Base-by-base conservation (phyloP, 805 yeast species). In the Saccharomyces eubayanus region DNA sequence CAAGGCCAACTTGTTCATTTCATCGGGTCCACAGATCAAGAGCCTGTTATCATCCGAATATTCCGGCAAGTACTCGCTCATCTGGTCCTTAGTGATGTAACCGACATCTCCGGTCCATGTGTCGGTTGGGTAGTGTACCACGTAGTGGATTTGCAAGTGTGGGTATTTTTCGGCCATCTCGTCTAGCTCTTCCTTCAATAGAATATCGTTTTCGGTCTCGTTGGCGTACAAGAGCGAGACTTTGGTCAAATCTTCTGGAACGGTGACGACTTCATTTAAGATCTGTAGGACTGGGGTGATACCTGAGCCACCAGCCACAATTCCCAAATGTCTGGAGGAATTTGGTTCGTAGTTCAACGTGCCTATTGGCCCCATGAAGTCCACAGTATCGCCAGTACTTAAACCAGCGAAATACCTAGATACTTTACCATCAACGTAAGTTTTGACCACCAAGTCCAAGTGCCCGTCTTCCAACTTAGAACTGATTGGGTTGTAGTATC, bases 231-330 rank as follows among this genome's bases (percentile, higher is more conserved):
- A 74, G 59, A 87, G 70, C 2, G 81, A 75, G 52, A 87, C 75
- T 51, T 77, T 76, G 40, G 92, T 85, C 31, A 66, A 40, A 67
- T 86, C 91, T 54, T 77, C 82, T 2, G 89, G 83, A 28, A 84
- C 81, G 16, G 90, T 85, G 57, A 85, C 80, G 50, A 86, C 76
- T 55, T 79, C 79, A 56, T 87, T 83, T 51, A 87, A 74, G 14
- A 91, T 85, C 71, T 90, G 96, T 64, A 87, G 77, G 72, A 89
- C 83, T 41, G 97, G 97, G 8, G 97, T 89, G 58, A 91, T 85
- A 51, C 97, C 96, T 0, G 92, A 82, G 20, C 96, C 96, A 60
- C 94, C 96, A 6, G 91, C 92, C 60, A 87, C 75, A 72, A 87
- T 76, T 20, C 83, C 82, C 54, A 87, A 75, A 55, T 82, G 80